phyloP scores from a whole-genome alignment of 257 asterid genomes.

The Dorcoceras hygrometricum region DNA sequence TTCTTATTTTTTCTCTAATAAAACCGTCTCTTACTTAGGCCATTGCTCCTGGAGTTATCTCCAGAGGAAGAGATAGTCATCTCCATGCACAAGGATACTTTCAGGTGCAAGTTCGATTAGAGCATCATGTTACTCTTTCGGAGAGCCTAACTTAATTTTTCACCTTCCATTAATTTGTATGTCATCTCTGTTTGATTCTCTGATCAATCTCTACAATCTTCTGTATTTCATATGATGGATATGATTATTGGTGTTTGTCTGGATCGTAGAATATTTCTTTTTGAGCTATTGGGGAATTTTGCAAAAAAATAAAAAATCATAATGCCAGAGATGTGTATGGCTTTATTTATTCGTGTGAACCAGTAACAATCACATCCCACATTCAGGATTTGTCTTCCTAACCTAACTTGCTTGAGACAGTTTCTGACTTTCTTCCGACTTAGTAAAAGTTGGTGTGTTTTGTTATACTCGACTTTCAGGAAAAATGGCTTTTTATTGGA shows the following conservation, averaged over 20 bases:
- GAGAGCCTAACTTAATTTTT: neutral
- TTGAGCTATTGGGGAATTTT: conserved; percentile 13
- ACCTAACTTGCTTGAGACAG: conserved; percentile 3
- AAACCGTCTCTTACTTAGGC: conserved; percentile 45
- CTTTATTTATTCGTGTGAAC: conserved; percentile 8
- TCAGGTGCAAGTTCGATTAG: conserved; percentile 51
- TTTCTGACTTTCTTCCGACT: conserved; percentile 3
- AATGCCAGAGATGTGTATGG: conserved; percentile 13
- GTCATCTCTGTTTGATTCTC: neutral
- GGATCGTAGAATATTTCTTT: conserved; percentile 6
- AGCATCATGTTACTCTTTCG: conserved; percentile 18
- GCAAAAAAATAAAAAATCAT: neutral
- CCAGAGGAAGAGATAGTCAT: conserved; percentile 94
- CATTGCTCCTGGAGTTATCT: conserved; percentile 75
- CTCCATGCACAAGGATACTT: conserved; percentile 82
- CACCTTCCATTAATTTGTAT: too few species aligned
- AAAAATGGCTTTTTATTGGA: conserved; percentile 82
- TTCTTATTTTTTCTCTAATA: conserved; percentile 24
- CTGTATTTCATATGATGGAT: neutral
- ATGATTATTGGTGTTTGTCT: neutral
- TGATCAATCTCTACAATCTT: neutral
- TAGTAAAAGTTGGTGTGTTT: conserved; percentile 11
- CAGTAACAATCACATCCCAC: conserved; percentile 5
- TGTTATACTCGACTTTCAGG: conserved; percentile 43
- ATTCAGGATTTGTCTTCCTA: conserved; percentile 16